Base-by-base conservation (phyloP, 257 asterid species). In the Avicennia marina region DNA sequence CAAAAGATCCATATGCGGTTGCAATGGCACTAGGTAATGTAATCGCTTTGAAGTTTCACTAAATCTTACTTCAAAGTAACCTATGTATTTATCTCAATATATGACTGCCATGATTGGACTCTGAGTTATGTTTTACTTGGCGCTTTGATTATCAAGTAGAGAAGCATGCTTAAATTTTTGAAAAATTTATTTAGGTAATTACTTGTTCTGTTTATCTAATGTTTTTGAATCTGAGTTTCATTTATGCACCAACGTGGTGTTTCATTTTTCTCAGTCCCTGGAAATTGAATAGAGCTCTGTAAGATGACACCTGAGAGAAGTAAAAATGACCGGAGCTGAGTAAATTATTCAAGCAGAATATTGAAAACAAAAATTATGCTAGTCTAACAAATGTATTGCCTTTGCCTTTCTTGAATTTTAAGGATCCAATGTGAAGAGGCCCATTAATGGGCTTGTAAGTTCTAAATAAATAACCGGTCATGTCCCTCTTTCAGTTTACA, bases 11-110 rank as follows among this genome's bases (percentile, higher is more conserved):
- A 11, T 86, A 89, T 71, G 94, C 96, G 42, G 97, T 82, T 63
- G 95, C 97, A 9, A 85, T 82, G 94, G 87, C 94, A 38, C 74
- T 93, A 71, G 97, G 99, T 93, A 93, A 81, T 46, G 47, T 44
- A 43, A 55, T 62, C 50, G 39, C 29, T 31, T 60, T 65, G 32
- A 33, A 42, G 43, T 56, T 58, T 64, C 44, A 11, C 38, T n/a
- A 58, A 22, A n/a, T 52, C 41, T 11, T n/a, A n/a, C n/a, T 11
- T 12, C 6, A 11, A 36, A 36, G 10, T 7, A 4, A 4, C 13
- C 13, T 36, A 2, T 5, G 41, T 11, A 4, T 36, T 36, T 11
- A 36, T 36, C 10, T 11, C 10, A 12, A 36, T 36, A 36, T 44
- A 24, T 31, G 22, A 56, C 55, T 48, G 41, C 50, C 38, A 33